These are phyloP conservation scores for Penicillium malachiteum DNA, from an alignment of 495 filamentous ascomycete genomes.

Conservation along the genomic window DNA sequence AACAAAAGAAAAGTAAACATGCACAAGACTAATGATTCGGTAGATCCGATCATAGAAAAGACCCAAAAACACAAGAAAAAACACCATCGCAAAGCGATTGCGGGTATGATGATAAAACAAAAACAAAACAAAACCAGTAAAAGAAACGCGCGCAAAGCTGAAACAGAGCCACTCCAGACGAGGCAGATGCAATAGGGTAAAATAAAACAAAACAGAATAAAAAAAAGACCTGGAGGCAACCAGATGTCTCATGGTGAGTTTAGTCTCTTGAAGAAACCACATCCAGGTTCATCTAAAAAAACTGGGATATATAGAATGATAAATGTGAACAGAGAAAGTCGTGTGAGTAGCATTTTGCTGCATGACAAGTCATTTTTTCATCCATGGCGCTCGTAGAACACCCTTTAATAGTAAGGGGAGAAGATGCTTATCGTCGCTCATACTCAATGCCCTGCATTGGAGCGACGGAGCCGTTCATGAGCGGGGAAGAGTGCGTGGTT, in stretches of 20 bases:
- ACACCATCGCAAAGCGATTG: slow-evolving; percentile 18
- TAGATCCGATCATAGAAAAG: not conserved
- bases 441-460: slow-evolving; percentile 61
- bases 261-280: not conserved
- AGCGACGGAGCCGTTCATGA: slow-evolving; percentile 50
- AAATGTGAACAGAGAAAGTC: slow-evolving; percentile 19
- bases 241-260: not conserved
- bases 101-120: slow-evolving; percentile 25
- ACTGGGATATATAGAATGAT: slow-evolving; percentile 22
- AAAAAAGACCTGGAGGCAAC: not conserved
- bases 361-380: slow-evolving; percentile 32
- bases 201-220: slow-evolving; percentile 4
- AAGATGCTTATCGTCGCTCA: slow-evolving; percentile 39
- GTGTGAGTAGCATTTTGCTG: slow-evolving; percentile 17
- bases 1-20: slow-evolving; percentile 8
- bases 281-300: slow-evolving; percentile 18
- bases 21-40: slow-evolving; percentile 9
- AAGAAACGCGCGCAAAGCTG: slow-evolving; percentile 8
- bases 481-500: slow-evolving; percentile 53
- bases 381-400: slow-evolving; percentile 1
- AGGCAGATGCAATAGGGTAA: not conserved
- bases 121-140: no score
- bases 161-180: slow-evolving; percentile 12
- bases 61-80: slow-evolving; percentile 11
- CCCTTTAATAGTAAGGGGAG: not conserved